Base-by-base conservation (phyloP, 2,329 filamentous ascomycete species). In the Aspergillus floridensis region DNA sequence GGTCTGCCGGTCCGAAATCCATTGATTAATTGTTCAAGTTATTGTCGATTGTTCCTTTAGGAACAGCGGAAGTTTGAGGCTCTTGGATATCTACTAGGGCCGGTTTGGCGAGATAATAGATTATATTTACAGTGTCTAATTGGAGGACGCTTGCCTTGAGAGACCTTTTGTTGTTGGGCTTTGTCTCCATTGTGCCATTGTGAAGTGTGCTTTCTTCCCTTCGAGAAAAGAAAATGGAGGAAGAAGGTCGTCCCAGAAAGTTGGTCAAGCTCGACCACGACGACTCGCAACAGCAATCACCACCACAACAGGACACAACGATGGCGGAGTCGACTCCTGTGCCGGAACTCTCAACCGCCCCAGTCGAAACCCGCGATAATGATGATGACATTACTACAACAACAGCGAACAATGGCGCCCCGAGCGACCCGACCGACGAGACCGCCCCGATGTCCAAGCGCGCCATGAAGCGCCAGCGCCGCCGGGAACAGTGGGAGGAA, bases 381-480 rank as follows among this genome's bases (percentile, higher is more conserved):
- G 49, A 32, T 22, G 5, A 16, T 22, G 4, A 22, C 4, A 4
- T 3, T 3, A 22, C 22, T 8, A 6, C 16, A 10, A n/a, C 24
- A 51, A 38, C 19, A 14, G 21, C 7, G 16, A 24, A 29, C 12
- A 53, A 16, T 53, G 51, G 60, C 47, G 31, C 58, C 41, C 19
- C 31, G 8, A 26, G 65, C 10, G 61, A 55, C 22, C 46, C 49
- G 22, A 29, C 53, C 19, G 52, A 24, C 47, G 24, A 46, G 19
- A 46, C 29, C 16, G 53, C 67, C 12, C 63, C 75, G 41, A 66
- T 97, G 54, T 96, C 93, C 19, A 98, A 98, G 71, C 96, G 88
- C 69, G 89, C 93, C 67, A 79, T 89, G 61, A 96, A 96, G 76
- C 93, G 92, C 70, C 80, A 92, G 55, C 86, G 84, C 61, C 87